These are phyloP conservation scores for Pulveroboletus ravenelii DNA, from an alignment of 768 basidiomycete species.

Conservation along the genomic window DNA sequence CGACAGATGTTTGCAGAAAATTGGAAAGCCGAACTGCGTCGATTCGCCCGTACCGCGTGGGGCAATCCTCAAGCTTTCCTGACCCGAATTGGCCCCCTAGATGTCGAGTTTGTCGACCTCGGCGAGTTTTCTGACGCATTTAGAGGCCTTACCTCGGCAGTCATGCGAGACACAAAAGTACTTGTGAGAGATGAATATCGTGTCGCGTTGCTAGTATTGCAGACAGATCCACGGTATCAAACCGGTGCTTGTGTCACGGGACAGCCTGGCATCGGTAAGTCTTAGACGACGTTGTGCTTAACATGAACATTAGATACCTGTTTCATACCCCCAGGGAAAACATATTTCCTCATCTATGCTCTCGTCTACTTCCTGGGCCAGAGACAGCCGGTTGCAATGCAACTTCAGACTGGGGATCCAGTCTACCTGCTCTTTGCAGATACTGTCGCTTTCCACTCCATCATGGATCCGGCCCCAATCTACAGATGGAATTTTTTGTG, in stretches of 20 bases:
- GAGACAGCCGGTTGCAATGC: not conserved
- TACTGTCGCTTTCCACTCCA: not conserved
- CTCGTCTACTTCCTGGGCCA: not conserved
- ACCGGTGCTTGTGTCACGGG: not conserved
- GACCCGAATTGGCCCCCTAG: not conserved
- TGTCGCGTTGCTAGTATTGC: not conserved
- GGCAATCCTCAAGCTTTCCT: not conserved
- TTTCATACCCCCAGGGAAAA: not conserved
- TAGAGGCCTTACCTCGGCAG: rapidly evolving
- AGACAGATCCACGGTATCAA: not conserved
- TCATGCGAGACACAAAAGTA: not conserved
- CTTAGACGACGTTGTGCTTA: not conserved
- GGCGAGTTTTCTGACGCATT: not conserved
- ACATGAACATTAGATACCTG: not conserved
- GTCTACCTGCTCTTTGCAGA: not conserved
- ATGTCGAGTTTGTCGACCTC: not conserved
- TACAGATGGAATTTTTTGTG: not conserved
- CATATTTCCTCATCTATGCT: not conserved
- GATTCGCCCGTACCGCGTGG: not conserved
- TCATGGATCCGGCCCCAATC: rapidly evolving
- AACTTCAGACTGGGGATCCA: not conserved
- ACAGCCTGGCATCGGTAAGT: not conserved
- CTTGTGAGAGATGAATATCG: not conserved
- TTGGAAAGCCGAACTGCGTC: not conserved
- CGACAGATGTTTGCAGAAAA: too few species aligned